These are phyloP conservation scores for Fusarium vanettenii DNA, from an alignment of 2,329 filamentous ascomycete genomes.

Conservation along the genomic window DNA sequence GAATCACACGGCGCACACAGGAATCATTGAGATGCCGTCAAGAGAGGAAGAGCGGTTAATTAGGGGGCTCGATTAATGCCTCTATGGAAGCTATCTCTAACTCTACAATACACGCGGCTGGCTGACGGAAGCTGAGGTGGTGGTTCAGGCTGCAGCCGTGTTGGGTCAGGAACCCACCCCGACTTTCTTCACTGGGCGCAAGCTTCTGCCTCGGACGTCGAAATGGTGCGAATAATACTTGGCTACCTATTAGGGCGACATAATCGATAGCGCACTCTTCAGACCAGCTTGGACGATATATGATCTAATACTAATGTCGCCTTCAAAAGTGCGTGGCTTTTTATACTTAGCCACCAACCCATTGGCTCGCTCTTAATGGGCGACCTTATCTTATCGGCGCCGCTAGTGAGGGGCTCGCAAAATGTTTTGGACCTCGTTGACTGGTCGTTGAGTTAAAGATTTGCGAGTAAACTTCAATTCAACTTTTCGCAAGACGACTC, in stretches of 20 bases:
- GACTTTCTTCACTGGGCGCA: conserved; percentile 19
- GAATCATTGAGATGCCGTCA: conserved; percentile 6
- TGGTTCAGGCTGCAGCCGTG: conserved; percentile 35
- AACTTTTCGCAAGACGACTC: neutral
- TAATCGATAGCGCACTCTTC: neutral
- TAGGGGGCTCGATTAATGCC: neutral
- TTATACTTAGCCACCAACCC: neutral
- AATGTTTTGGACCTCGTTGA: conserved; percentile 47
- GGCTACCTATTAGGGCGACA: neutral
- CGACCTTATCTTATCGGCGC: conserved; percentile 38
- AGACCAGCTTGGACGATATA: neutral
- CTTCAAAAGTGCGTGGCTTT: neutral
- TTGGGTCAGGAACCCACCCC: conserved; percentile 2
- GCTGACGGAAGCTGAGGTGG: conserved; percentile 42
- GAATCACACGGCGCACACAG: conserved; percentile 4
- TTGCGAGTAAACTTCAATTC: conserved; percentile 8
- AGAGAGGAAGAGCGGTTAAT: neutral
- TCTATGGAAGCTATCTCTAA: conserved; percentile 1
- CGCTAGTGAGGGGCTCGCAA: conserved; percentile 57
- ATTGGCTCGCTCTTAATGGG: conserved; percentile 36
- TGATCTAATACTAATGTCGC: neutral
- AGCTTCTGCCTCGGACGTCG: neutral
- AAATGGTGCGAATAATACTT: neutral
- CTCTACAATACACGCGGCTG: neutral
- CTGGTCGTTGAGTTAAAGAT: conserved; percentile 26